Conservation (phyloP, 176 grass and related monocot genomes). For the Aegilops longissima region DNA sequence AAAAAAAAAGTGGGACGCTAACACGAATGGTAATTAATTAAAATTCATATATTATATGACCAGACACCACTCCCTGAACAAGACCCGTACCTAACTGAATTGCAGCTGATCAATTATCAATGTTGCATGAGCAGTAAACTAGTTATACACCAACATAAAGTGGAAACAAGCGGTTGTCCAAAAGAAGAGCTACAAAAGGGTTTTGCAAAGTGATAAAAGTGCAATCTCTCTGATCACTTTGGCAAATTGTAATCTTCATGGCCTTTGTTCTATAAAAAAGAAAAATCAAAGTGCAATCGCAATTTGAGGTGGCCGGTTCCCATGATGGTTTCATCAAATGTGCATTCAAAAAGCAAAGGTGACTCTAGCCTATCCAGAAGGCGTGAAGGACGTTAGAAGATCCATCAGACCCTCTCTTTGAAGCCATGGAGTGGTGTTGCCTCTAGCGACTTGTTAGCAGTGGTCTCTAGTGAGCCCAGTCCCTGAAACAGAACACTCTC, state of each 20-base stretch:
- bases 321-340: not conserved
- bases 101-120: not conserved
- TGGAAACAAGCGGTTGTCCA: not conserved
- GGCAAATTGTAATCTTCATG: too few relatives aligned
- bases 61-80: not conserved
- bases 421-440: not conserved
- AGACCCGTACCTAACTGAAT: not conserved
- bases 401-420: not conserved
- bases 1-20: too few relatives aligned
- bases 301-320: not conserved
- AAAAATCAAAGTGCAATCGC: not conserved
- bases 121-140: too few relatives aligned
- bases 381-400: conserved; percentile 14
- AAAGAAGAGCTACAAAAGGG: not conserved
- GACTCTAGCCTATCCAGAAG: not conserved
- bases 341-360: not conserved
- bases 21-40: too few relatives aligned
- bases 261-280: too few relatives aligned
- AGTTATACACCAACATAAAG: not conserved
- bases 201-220: not conserved
- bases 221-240: too few relatives aligned
- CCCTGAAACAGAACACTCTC: too few relatives aligned
- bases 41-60: not conserved
- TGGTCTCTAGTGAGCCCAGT: too few relatives aligned
- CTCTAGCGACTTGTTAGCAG: too few relatives aligned